Conservation (phyloP, 495 filamentous ascomycete species). For the Lasiosphaeriaceae sp. region DNA sequence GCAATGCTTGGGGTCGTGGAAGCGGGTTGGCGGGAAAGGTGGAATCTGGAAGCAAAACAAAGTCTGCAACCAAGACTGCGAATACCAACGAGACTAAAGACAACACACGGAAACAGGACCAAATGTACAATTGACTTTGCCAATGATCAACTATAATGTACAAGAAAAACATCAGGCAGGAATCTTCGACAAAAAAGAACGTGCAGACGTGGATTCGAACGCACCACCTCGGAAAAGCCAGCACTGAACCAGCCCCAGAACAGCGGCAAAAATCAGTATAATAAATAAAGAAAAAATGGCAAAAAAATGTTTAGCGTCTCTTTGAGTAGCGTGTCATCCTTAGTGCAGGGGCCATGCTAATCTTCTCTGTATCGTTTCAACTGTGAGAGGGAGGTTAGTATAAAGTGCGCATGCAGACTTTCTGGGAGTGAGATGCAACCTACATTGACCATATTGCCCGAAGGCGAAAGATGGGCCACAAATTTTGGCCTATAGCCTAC, state of each 20-base stretch:
- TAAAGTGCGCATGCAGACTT: background rate
- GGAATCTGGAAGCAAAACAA: no score
- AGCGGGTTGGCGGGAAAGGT: no score
- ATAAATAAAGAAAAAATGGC: slow-evolving; percentile 1
- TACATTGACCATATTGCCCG: slow-evolving; percentile 36
- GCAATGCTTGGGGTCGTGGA: no score
- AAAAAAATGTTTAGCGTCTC: slow-evolving; percentile 61
- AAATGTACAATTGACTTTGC: no score
- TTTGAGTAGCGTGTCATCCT: slow-evolving; percentile 99
- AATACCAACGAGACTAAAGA: no score
- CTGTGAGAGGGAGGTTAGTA: slow-evolving; percentile 19
- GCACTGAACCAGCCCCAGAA: background rate
- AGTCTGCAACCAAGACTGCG: no score
- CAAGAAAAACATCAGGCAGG: no score
- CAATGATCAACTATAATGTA: no score
- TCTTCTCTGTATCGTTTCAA: slow-evolving; percentile 65
- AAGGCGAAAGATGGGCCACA: slow-evolving; percentile 9
- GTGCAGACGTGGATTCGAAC: slow-evolving; percentile 10
- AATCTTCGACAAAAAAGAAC: background rate
- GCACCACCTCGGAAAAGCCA: slow-evolving; percentile 1
- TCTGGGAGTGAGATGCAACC: slow-evolving; percentile 17
- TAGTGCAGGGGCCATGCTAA: slow-evolving; percentile 99
- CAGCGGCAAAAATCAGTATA: background rate
- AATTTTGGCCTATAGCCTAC: background rate
- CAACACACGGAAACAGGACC: no score